Percentiles rank a stretch among this genome's conserved stretches.
These are phyloP conservation scores for Schwanniomyces yamadae DNA, from an alignment of 805 yeast species.

Conservation along the genomic window DNA sequence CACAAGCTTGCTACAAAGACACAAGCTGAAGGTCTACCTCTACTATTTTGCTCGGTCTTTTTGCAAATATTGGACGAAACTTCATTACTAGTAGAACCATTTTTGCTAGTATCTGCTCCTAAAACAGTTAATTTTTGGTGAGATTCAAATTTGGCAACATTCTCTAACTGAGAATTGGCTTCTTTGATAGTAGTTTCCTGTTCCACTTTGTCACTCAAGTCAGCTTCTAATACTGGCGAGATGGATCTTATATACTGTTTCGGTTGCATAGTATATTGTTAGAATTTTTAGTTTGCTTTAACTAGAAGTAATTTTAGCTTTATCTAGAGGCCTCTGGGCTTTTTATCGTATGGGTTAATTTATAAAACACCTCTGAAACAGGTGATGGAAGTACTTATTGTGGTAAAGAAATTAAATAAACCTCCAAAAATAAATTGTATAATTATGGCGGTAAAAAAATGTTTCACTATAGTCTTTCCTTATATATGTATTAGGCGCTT, in stretches of 20 bases:
- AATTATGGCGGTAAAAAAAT: too few relatives aligned
- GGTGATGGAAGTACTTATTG: too few relatives aligned
- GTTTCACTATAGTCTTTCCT: too few relatives aligned
- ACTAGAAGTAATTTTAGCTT: too few relatives aligned
- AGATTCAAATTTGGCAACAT: not conserved
- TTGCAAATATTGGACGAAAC: not conserved
- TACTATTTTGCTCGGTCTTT: constrained; percentile 5
- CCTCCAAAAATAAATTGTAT: too few relatives aligned
- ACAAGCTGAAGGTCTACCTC: constrained; percentile 79
- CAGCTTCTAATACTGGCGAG: constrained; percentile 6
- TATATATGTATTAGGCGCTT: too few relatives aligned
- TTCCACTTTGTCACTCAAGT: not conserved
- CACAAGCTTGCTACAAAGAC: constrained; percentile 85
- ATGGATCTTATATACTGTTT: constrained; percentile 3
- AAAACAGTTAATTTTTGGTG: not conserved
- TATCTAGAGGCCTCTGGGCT: too few relatives aligned
- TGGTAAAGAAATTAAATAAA: too few relatives aligned
- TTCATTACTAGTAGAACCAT: not conserved
- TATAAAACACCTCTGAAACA: too few relatives aligned
- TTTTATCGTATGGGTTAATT: too few relatives aligned
- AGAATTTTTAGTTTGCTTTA: too few relatives aligned
- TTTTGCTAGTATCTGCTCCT: not conserved
- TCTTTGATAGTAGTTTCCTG: not conserved
- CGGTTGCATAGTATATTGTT: constrained; percentile 4
- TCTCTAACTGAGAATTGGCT: not conserved